Base-by-base conservation (phyloP, 2,329 filamentous ascomycete genomes). In the Leptographium galeiforme region DNA sequence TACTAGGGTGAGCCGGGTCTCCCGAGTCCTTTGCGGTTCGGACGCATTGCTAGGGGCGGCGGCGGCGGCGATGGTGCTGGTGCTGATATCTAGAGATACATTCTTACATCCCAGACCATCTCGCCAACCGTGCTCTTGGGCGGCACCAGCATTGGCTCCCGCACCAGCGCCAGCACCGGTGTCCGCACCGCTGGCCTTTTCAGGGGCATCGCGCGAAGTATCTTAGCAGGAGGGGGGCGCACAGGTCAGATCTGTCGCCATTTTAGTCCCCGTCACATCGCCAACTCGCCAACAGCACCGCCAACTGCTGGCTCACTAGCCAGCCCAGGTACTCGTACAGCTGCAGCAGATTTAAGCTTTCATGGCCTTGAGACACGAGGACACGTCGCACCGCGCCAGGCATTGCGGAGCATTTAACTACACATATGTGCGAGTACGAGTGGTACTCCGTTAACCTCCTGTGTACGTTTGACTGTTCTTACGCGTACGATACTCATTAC, bases 191-290 rank as follows among this genome's bases (percentile, higher is more conserved):
- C 25, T 25, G 25, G 25, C 25, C 39, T 51, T 45, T 18, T 38
- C 52, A 56, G 48, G 51, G 52, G 49, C 34, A 44, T 46, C 12
- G 38, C 44, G 34, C 40, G 38, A 44, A 40, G 45, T 32, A 14
- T 30, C 32, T 8, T 8, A 34, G 16, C 32, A 18, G 13, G 33
- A 18, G 36, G 45, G 32, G 32, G 32, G 32, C 32, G 12, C n/a
- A 46, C 19, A 48, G 41, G 50, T 34, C 36, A 49, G 51, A 54
- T 54, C 53, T 54, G 48, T 51, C 32, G 48, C 53, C 53, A 54
- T 51, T 54, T 54, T 54, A 54, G 53, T 51, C 53, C 32, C 53
- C 53, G 53, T 54, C 53, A 54, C 53, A 54, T 54, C 53, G 49
- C 53, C 48, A 48, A 48, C 43, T 51, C 47, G 34, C 53, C 48